These are phyloP conservation scores for Tolypocladium tundrense DNA, from an alignment of 2,329 filamentous ascomycete genomes.

Conservation along the genomic window DNA sequence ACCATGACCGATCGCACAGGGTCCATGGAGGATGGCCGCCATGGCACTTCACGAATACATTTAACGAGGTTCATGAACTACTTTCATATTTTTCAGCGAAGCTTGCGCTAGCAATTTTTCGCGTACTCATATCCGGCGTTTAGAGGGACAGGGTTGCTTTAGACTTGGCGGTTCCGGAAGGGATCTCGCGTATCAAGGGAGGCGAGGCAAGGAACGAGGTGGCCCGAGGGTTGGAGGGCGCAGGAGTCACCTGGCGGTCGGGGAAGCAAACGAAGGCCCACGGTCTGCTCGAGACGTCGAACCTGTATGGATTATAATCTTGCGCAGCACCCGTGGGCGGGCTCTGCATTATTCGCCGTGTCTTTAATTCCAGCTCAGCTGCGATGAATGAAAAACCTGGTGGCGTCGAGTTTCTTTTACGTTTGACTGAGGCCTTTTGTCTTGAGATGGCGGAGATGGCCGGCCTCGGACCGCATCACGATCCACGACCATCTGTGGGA, in stretches of 20 bases:
- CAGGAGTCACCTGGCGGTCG: not conserved
- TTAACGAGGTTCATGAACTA: slow-evolving; percentile 7
- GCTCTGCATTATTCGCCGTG: not conserved
- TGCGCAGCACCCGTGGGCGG: not conserved
- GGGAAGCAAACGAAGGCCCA: not conserved
- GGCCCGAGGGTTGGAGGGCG: not conserved
- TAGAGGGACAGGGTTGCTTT: slow-evolving; percentile 4
- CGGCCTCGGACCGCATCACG: too few relatives aligned
- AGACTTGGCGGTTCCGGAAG: slow-evolving; percentile 8
- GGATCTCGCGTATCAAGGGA: slow-evolving; percentile 2
- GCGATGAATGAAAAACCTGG: not conserved
- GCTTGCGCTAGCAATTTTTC: slow-evolving; percentile 1
- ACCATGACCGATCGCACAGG: not conserved
- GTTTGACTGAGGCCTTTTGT: not conserved
- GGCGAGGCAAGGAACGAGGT: not conserved
- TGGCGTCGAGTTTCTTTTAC: not conserved
- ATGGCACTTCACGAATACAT: slow-evolving; percentile 2
- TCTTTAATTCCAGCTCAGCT: not conserved
- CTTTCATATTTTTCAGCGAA: slow-evolving; percentile 4
- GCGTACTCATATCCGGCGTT: slow-evolving; percentile 11
- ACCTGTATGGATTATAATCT: slow-evolving; percentile 10
- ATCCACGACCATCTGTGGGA: not conserved
- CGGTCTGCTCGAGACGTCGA: not conserved
- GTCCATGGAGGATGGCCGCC: not conserved
- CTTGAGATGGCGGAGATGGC: too few relatives aligned